phyloP scores from a whole-genome alignment of 371 early-diverging fungal genomes.

The Pancytospora epiphaga region DNA sequence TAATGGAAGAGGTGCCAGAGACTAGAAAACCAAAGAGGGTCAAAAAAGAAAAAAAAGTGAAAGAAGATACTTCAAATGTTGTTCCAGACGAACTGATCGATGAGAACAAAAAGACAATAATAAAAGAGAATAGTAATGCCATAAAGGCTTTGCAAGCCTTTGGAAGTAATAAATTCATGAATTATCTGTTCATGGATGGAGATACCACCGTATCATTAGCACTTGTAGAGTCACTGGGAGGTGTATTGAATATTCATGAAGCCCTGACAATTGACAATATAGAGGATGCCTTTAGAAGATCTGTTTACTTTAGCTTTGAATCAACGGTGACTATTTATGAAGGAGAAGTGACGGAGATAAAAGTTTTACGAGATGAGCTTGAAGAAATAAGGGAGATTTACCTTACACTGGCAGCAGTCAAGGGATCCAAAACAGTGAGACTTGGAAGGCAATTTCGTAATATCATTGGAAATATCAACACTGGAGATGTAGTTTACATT shows the following conservation, averaged over 20 bases:
- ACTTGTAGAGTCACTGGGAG: background rate
- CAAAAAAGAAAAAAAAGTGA: no score
- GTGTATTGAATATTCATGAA: background rate
- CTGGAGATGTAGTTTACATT: constrained; percentile 58
- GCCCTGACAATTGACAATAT: background rate
- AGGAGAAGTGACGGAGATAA: constrained; percentile 56
- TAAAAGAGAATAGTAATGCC: background rate
- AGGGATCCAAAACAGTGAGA: constrained; percentile 46
- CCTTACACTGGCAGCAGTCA: constrained; percentile 41
- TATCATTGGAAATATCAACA: constrained; percentile 31
- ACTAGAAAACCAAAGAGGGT: no score
- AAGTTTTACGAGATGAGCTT: constrained; percentile 42
- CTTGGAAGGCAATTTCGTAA: constrained; percentile 31
- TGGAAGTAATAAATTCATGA: background rate
- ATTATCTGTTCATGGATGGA: background rate
- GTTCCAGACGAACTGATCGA: no score
- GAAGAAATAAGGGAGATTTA: constrained; percentile 36
- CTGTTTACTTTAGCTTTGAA: background rate
- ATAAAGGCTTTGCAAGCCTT: background rate
- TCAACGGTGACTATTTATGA: constrained; percentile 49
- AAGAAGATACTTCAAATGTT: no score
- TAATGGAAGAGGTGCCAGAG: no score
- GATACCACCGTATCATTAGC: background rate
- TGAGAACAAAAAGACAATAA: no score
- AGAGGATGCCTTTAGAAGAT: background rate